Evolutionary conservation across 2,329 filamentous ascomycete species (phyloP).

Genomic region (Coniochaeta sp.): DNA sequence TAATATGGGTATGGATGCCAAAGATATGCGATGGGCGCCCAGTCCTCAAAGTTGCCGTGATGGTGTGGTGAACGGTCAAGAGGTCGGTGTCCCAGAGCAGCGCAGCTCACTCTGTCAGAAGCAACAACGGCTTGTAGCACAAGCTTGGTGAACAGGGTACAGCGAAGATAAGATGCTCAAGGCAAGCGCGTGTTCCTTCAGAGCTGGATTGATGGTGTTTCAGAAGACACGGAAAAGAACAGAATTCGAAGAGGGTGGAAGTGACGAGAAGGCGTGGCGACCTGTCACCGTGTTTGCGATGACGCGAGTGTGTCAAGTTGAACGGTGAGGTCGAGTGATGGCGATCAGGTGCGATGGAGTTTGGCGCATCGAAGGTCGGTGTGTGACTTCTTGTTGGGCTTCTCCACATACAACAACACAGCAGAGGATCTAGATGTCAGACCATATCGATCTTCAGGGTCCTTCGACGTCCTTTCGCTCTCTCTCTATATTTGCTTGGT

Average conservation of each 20-base stretch:
- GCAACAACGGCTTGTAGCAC: background rate
- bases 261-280: background rate
- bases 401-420: background rate
- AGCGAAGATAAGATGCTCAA: background rate
- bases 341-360: background rate
- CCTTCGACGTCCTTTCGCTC: background rate
- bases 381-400: background rate
- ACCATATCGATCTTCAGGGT: conserved; percentile 1
- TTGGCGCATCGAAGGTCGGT: background rate
- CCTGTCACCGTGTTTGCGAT: background rate
- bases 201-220: background rate
- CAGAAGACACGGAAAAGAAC: background rate
- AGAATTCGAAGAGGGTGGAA: background rate
- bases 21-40: background rate
- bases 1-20: background rate
- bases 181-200: background rate
- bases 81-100: background rate
- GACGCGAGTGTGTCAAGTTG: background rate
- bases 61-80: background rate
- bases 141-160: background rate
- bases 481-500: background rate
- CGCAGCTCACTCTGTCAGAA: background rate
- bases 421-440: background rate
- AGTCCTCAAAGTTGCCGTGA: background rate
- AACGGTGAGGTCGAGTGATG: background rate